Percentiles rank a stretch among this genome's conserved stretches.
Conservation (phyloP, 345 rosid species). For the Brassica carinata region DNA sequence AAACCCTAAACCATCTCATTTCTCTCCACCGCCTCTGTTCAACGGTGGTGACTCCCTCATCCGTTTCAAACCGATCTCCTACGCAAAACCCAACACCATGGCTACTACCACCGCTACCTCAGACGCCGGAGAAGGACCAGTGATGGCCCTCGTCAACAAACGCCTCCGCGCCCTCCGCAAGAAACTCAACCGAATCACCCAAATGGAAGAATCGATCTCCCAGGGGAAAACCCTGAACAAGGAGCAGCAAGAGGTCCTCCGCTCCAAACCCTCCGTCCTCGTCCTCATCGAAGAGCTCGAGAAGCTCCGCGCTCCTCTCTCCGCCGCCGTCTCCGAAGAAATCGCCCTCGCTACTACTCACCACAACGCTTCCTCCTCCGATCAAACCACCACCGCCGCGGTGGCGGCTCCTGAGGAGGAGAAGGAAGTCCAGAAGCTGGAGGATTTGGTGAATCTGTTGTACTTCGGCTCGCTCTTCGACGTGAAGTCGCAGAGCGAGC, state of each 20-base stretch:
- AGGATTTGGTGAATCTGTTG: conserved; percentile 74
- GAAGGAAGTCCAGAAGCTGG: conserved; percentile 33
- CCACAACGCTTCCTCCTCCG: conserved; percentile 18
- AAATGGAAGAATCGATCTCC: conserved; percentile 76
- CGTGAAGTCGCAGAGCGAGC: conserved; percentile 80
- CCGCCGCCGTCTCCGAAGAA: conserved; percentile 75
- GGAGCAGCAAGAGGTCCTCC: conserved; percentile 87
- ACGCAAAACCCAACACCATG: conserved; percentile 14
- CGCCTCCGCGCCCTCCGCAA: conserved; percentile 92
- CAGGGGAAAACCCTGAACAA: conserved; percentile 81
- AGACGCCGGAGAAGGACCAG: conserved; percentile 79
- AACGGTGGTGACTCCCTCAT: conserved; percentile 31
- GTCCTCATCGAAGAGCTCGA: conserved; percentile 85
- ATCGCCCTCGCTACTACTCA: conserved; percentile 46
- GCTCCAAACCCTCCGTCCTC: conserved; percentile 68
- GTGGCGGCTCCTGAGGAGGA: not conserved
- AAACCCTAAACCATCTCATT: conserved; percentile 32
- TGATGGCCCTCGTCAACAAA: conserved; percentile 75
- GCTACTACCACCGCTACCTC: conserved; percentile 44
- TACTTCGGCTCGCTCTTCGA: conserved; percentile 84
- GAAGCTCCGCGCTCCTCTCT: conserved; percentile 72
- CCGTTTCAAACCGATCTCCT: conserved; percentile 2
- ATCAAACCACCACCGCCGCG: not conserved
- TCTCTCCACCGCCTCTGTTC: conserved; percentile 28
- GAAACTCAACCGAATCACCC: conserved; percentile 75